Percentiles rank a stretch among this genome's conserved stretches.
Evolutionary conservation across 139 green algal species (phyloP).

Genomic region (Tetraselmis striata): DNA sequence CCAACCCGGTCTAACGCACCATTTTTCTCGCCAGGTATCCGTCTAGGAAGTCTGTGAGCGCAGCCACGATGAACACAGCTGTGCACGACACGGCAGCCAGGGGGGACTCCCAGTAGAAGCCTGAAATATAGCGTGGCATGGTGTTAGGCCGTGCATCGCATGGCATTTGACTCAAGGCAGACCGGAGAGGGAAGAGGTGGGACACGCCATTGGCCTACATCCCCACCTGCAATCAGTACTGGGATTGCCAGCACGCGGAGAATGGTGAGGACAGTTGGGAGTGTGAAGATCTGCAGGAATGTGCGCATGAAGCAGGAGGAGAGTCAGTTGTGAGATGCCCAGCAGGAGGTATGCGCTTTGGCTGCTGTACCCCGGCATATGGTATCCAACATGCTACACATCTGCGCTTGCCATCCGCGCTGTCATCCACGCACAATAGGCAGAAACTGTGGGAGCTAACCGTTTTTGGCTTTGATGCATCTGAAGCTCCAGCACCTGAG

Average conservation of each 20-base stretch:
- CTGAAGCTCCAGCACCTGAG: no score
- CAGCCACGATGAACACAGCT: slow-evolving; percentile 69
- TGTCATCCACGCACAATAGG: no score
- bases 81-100: slow-evolving; percentile 33
- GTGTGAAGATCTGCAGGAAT: slow-evolving; percentile 53
- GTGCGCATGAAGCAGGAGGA: background rate
- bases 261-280: slow-evolving; percentile 85
- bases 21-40: slow-evolving; percentile 87
- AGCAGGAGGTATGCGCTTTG: no score
- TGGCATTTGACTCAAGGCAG: no score
- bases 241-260: slow-evolving; percentile 74
- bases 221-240: slow-evolving; percentile 52
- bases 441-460: no score
- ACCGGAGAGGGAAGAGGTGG: background rate
- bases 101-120: slow-evolving; percentile 48
- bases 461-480: no score
- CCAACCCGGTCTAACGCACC: slow-evolving; percentile 28
- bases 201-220: background rate
- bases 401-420: no score
- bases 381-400: no score
- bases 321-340: no score
- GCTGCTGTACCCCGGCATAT: no score
- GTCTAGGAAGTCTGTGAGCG: slow-evolving; percentile 93
- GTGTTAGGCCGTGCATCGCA: no score
- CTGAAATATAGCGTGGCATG: slow-evolving; percentile 11